These are phyloP conservation scores for Myxozyma neotropica DNA, from an alignment of 805 yeast species.

Conservation along the genomic window DNA sequence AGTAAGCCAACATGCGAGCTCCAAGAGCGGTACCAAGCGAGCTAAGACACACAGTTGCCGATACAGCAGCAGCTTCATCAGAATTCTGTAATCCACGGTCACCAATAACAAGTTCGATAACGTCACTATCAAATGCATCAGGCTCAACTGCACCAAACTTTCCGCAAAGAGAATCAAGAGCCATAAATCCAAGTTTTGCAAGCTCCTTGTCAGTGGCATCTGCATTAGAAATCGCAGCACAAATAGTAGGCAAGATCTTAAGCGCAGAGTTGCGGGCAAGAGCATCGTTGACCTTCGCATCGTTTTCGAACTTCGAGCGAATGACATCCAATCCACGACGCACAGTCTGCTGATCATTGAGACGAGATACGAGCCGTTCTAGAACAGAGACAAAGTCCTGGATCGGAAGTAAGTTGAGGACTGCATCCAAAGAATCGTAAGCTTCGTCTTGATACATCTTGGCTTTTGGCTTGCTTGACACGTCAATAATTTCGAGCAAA, in stretches of 20 bases:
- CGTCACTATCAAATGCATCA: conserved; percentile 48
- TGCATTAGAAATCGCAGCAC: conserved; percentile 10
- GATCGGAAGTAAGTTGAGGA: conserved; percentile 74
- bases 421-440: conserved; percentile 60
- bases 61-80: conserved; percentile 65
- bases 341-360: conserved; percentile 26
- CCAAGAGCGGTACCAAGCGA: conserved; percentile 69
- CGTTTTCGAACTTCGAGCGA: conserved; percentile 27
- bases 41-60: conserved; percentile 73
- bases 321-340: conserved; percentile 22
- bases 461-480: not conserved
- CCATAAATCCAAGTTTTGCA: conserved; percentile 69
- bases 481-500: conserved; percentile 32
- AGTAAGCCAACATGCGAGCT: conserved; percentile 78
- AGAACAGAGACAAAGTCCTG: conserved; percentile 69
- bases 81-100: conserved; percentile 56
- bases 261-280: conserved; percentile 55
- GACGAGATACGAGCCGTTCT: conserved; percentile 43
- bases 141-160: conserved; percentile 58
- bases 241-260: conserved; percentile 33
- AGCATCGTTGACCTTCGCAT: conserved; percentile 22
- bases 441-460: conserved; percentile 46
- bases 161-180: conserved; percentile 62
- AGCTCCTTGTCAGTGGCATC: conserved; percentile 47
- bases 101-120: conserved; percentile 56